These are phyloP conservation scores for Cystofilobasidium macerans DNA, from an alignment of 768 basidiomycete species.

Conservation along the genomic window DNA sequence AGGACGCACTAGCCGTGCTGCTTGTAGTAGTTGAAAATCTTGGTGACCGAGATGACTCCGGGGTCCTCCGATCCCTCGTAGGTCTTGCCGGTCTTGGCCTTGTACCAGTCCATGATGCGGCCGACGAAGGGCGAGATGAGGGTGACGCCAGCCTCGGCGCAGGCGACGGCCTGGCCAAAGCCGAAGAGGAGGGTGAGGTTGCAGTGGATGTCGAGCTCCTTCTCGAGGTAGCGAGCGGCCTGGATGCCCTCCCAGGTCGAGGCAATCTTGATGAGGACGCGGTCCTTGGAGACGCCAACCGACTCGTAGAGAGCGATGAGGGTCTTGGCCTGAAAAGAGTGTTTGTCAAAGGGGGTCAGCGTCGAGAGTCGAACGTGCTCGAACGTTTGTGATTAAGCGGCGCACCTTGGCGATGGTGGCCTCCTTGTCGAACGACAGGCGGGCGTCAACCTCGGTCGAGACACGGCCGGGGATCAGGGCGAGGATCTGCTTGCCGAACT, in stretches of 20 bases:
- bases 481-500: conserved; percentile 93
- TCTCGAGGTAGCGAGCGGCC: conserved; percentile 89
- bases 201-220: conserved; percentile 88
- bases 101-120: conserved; percentile 95
- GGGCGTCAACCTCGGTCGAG: conserved; percentile 97
- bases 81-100: conserved; percentile 65
- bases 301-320: conserved; percentile 90
- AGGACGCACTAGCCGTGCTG: conserved; percentile 60
- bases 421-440: conserved; percentile 91
- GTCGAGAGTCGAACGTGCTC: conserved; percentile 6
- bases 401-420: conserved; percentile 73
- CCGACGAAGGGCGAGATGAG: conserved; percentile 99
- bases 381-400: not conserved
- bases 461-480: conserved; percentile 94
- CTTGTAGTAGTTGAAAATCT: conserved; percentile 99
- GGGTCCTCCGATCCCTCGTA: conserved; percentile 65
- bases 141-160: conserved; percentile 95
- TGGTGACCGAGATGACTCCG: conserved; percentile 82
- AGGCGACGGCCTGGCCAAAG: conserved; percentile 96
- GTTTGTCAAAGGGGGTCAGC: conserved; percentile 3
- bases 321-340: conserved; percentile 40
- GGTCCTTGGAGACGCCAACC: conserved; percentile 84
- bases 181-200: conserved; percentile 98
- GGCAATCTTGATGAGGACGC: conserved; percentile 97
- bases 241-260: conserved; percentile 99